phyloP scores from a whole-genome alignment of 176 grass and related monocot genomes.

The Chloris gayana region DNA sequence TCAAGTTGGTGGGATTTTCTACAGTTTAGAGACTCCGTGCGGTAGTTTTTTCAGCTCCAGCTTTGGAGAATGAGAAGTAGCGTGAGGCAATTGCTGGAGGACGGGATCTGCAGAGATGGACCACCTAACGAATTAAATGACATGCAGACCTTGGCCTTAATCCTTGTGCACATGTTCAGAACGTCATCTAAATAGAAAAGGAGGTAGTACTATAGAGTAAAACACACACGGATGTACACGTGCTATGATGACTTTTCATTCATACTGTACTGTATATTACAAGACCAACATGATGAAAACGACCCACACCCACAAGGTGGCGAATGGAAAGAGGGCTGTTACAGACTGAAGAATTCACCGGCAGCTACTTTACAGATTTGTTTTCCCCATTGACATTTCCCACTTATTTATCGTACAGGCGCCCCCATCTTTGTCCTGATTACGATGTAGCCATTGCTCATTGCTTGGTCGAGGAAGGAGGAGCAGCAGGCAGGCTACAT shows the following conservation, averaged over 20 bases:
- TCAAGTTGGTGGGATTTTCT: too few relatives aligned
- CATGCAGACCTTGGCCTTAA: too few relatives aligned
- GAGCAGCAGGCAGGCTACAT: neutral
- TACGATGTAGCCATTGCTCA: neutral
- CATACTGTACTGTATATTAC: conserved; percentile 16
- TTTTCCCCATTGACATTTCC: neutral
- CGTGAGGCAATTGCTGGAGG: too few relatives aligned
- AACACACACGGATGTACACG: neutral
- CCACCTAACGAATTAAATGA: too few relatives aligned
- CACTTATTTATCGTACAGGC: conserved; percentile 32
- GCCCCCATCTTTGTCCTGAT: neutral
- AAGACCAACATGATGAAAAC: conserved; percentile 12
- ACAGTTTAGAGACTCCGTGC: too few relatives aligned
- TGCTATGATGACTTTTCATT: neutral
- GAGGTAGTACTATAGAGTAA: too few relatives aligned
- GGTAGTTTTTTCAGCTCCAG: too few relatives aligned
- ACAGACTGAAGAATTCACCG: conserved; percentile 22
- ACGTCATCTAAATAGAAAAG: too few relatives aligned
- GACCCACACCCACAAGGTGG: neutral
- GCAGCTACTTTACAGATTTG: conserved; percentile 20
- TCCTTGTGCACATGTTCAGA: too few relatives aligned
- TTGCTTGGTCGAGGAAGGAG: neutral
- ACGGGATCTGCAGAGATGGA: too few relatives aligned
- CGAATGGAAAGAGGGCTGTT: neutral
- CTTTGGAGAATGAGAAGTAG: too few relatives aligned